Conservation (phyloP, 2,329 filamentous ascomycete species). For the Cercospora canescens region DNA sequence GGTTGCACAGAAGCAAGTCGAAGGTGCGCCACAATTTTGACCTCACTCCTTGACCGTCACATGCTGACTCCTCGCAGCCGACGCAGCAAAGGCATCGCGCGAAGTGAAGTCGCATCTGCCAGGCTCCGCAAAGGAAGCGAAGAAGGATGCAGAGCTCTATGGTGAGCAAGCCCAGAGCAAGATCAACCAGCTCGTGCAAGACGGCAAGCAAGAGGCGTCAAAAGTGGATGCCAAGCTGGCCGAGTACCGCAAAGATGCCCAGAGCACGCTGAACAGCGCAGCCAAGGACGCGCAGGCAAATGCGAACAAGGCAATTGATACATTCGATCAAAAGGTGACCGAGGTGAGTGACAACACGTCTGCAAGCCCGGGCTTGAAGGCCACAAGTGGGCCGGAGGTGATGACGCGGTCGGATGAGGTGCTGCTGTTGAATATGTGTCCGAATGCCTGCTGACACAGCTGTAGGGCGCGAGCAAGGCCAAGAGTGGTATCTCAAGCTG, state of each 20-base stretch:
- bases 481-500: constrained; percentile 82
- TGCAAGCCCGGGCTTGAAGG: constrained; percentile 22
- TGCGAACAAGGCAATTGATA: constrained; percentile 62
- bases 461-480: constrained; percentile 69
- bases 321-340: constrained; percentile 77
- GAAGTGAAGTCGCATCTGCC: constrained; percentile 68
- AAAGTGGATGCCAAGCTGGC: constrained; percentile 31
- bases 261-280: constrained; percentile 61
- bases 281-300: constrained; percentile 44
- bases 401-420: constrained; percentile 9
- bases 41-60: neutral
- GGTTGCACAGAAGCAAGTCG: constrained; percentile 80
- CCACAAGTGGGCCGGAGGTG: constrained; percentile 17
- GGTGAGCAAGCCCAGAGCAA: constrained; percentile 57
- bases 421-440: neutral
- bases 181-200: constrained; percentile 62
- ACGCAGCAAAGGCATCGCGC: constrained; percentile 68
- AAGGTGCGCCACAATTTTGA: constrained; percentile 62
- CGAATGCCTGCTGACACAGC: constrained; percentile 15
- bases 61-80: constrained; percentile 56
- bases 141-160: constrained; percentile 55
- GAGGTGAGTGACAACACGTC: constrained; percentile 29
- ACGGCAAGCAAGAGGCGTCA: constrained; percentile 53
- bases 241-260: constrained; percentile 48
- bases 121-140: constrained; percentile 60